Evolutionary conservation across 257 asterid genomes (phyloP), one percentile per base, ranked within the genome.

Genomic region (Plectranthus barbatus): DNA sequence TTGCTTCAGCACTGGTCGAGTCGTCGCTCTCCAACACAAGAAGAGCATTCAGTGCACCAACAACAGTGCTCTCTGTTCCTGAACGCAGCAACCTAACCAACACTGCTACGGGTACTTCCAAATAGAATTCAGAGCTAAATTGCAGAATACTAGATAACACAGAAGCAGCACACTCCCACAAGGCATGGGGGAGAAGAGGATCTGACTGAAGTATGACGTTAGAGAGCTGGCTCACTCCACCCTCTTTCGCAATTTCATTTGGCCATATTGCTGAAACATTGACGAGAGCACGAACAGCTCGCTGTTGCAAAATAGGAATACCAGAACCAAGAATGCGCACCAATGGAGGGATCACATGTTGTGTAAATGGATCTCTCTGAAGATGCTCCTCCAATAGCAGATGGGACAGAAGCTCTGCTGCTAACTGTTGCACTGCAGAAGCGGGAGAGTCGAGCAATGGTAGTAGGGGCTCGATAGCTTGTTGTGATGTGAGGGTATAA

Each of bases 31-130:
- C 99, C 80, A 92, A 73, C 56, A 92, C 97, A n/a, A 92, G 80
- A 68, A 92, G 99, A 64, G 99, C 99, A 69, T 90, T 92, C 19
- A 92, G 73, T 23, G 99, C 91, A 45, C 99, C 99, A 61, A 76
- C 73, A 14, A 92, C 90, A 4, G 99, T 92, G 72, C 79, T 64
- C 73, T 92, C 97, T 6, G 89, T 73, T 63, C 91, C 95, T 10
- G 99, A 87, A 42, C 87, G 93, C 60, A 92, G 97, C 80, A 93
- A 71, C 76, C 83, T 82, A 45, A 87, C 99, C 82, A 93, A 61
- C 39, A 93, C 99, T 33, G 96, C 97, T 10, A 93, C 96, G 20
- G 99, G 99, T n/a, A 93, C 97, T 84, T 93, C 99, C 86, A 93
- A 78, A 56, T 82, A 93, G 69, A 79, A 90, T 51, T 93, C 99